Base-by-base conservation (phyloP, 2,329 filamentous ascomycete species). In the Beauveria sp. region DNA sequence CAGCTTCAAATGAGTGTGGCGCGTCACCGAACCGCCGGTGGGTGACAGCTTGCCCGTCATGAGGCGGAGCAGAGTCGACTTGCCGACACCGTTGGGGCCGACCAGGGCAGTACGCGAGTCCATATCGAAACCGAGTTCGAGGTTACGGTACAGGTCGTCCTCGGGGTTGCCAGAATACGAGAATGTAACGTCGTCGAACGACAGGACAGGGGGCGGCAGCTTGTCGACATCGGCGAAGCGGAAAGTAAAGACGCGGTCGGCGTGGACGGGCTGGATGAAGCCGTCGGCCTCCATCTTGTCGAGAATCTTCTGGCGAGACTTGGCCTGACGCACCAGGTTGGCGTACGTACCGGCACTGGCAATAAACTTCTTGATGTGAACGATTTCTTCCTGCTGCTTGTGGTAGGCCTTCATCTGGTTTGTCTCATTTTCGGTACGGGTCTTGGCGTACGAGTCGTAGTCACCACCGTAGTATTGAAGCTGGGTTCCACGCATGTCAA, bases 211-310 rank as follows among this genome's bases (percentile, higher is more conserved):
- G 58, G 95, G 96, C 14, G 95, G 95, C n/a, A 99, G 88, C 84
- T 99, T 99, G 75, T 99, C 95, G 59, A 98, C 95, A 72, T 98
- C 93, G 68, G 95, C 95, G 76, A 99, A 99, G 72, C 93, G 88
- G 88, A 99, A 99, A 62, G 88, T 93, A 81, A 99, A 99, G 72
- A 96, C 89, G 65, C 86, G 85, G 78, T 99, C 95, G 66, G 85
- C 78, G 61, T 83, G 78, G 65, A 99, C 92, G 62, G 91, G 90
- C 78, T 99, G 89, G 74, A 99, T 98, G 78, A 98, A 95, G 68
- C 95, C 95, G 71, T 99, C 95, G 69, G 96, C 95, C 84, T 98
- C 93, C 95, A 99, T 99, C 88, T 99, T 99, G 85, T 99, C 95
- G 68, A 98, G 84, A 77, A 98, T 98, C 91, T 99, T 99, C 79